A percentile compares a stretch with the other conserved stretches of the same genome.
These are phyloP conservation scores for Tylopilus sp. DNA, from an alignment of 1,284 basidiomycete species.

Conservation along the genomic window DNA sequence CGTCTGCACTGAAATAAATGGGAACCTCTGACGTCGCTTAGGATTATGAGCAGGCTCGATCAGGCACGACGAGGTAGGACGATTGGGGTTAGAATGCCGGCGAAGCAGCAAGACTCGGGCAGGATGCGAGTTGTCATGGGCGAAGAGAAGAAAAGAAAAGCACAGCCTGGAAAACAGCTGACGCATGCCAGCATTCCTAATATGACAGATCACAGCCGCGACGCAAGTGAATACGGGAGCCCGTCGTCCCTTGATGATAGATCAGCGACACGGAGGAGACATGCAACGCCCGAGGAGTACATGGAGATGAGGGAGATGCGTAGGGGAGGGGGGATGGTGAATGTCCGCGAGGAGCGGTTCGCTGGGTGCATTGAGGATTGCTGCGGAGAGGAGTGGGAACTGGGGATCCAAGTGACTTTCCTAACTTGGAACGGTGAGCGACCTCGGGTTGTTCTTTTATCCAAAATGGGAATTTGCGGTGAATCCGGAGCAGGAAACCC, in stretches of 20 bases:
- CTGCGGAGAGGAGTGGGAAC: not conserved
- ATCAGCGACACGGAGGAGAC: constrained; percentile 9
- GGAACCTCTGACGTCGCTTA: constrained; percentile 30
- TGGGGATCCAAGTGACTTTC: no score
- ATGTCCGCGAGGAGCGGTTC: constrained; percentile 3
- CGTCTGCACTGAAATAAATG: constrained; percentile 18
- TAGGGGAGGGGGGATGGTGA: not conserved
- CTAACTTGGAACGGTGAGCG: not conserved
- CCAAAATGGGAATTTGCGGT: not conserved
- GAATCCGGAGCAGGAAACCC: constrained; percentile 29
- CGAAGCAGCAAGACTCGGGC: not conserved
- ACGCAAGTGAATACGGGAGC: constrained; percentile 14
- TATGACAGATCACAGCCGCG: constrained; percentile 8
- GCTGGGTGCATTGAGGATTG: constrained; percentile 30
- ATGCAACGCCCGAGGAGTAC: constrained; percentile 19
- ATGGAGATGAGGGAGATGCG: constrained; percentile 16
- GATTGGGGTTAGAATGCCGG: constrained; percentile 6
- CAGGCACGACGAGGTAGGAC: constrained; percentile 24
- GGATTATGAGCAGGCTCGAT: constrained; percentile 23
- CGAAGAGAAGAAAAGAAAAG: constrained; percentile 2
- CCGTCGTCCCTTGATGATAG: constrained; percentile 13
- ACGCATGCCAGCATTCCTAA: constrained; percentile 12
- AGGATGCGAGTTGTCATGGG: constrained; percentile 5
- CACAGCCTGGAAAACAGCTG: constrained; percentile 4
- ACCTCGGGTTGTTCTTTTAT: not conserved